Evolutionary conservation across 768 basidiomycete species (phyloP).

Genomic region (Lactifluus hygrophoroides): DNA sequence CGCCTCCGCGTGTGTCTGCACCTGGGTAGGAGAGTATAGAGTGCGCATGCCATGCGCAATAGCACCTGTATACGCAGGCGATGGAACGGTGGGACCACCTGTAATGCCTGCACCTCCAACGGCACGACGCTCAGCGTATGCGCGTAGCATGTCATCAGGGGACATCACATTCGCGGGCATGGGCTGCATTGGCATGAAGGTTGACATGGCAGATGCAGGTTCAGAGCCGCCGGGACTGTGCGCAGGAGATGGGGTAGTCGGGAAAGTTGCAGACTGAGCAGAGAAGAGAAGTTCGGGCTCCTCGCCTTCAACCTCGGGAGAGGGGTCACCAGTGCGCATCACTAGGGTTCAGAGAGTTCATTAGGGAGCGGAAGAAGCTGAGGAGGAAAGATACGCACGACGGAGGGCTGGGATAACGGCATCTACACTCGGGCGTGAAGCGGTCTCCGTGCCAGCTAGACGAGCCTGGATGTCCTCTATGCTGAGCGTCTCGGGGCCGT

Average conservation of each 20-base stretch:
- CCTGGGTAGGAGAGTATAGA: constrained; percentile 26
- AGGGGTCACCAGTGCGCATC: constrained; percentile 56
- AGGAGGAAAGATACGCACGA: constrained; percentile 35
- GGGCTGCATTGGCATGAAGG: constrained; percentile 35
- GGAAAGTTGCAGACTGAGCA: constrained; percentile 21
- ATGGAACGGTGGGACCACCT: constrained; percentile 22
- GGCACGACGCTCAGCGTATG: constrained; percentile 48
- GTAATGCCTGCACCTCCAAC: constrained; percentile 27
- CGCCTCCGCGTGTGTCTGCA: neutral
- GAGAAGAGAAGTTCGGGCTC: constrained; percentile 41
- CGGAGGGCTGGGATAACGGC: constrained; percentile 63
- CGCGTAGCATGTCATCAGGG: constrained; percentile 72
- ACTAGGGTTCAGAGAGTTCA: constrained; percentile 32
- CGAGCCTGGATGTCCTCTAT: constrained; percentile 55
- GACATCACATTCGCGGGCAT: constrained; percentile 38
- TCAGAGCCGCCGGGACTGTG: constrained; percentile 25
- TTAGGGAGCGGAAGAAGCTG: constrained; percentile 4
- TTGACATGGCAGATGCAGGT: constrained; percentile 30
- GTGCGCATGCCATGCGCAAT: constrained; percentile 28
- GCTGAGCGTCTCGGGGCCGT: constrained; percentile 37
- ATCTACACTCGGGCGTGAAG: constrained; percentile 36
- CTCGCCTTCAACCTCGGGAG: neutral
- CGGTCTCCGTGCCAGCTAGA: constrained; percentile 33
- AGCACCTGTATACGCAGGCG: constrained; percentile 23
- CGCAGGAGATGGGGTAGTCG: constrained; percentile 29